Percentiles rank a stretch among this genome's conserved stretches.
Conservation (phyloP, 805 yeast species). For the Hanseniaspora vineae region DNA sequence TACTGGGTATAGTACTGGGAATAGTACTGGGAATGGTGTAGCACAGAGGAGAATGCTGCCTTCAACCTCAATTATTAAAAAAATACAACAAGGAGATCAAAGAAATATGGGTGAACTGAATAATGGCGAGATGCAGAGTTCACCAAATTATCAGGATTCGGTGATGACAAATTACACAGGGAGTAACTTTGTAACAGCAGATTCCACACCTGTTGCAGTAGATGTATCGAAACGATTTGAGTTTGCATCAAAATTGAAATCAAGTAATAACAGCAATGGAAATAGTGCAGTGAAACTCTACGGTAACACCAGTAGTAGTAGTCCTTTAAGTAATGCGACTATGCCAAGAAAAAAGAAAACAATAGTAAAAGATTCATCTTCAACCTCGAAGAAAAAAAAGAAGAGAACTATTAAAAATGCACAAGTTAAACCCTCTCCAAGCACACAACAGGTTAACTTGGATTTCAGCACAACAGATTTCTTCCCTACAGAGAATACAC, state of each 20-base stretch:
- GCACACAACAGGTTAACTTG: no score
- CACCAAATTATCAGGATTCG: background rate
- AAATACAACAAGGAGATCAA: constrained; percentile 22
- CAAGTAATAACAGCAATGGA: background rate
- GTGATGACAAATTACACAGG: no score
- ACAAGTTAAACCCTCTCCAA: no score
- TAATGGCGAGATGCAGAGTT: background rate
- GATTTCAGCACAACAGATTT: no score
- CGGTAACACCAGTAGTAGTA: background rate
- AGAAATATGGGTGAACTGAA: constrained; percentile 12
- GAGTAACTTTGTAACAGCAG: no score
- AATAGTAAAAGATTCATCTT: background rate
- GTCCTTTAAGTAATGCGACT: background rate
- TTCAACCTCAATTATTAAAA: constrained; percentile 20
- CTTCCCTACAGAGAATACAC: no score
- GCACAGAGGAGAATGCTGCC: constrained; percentile 8
- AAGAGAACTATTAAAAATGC: background rate
- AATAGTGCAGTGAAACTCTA: no score
- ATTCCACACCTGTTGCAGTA: constrained; percentile 1
- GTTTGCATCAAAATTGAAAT: background rate
- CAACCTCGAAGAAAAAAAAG: background rate
- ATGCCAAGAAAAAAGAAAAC: no score
- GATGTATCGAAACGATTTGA: background rate
- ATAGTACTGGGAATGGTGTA: no score
- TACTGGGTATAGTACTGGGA: no score